Evolutionary conservation across 2,329 filamentous ascomycete genomes (phyloP), one percentile per base, ranked within the genome.

Genomic region (Paraphaeosphaeria minitans): DNA sequence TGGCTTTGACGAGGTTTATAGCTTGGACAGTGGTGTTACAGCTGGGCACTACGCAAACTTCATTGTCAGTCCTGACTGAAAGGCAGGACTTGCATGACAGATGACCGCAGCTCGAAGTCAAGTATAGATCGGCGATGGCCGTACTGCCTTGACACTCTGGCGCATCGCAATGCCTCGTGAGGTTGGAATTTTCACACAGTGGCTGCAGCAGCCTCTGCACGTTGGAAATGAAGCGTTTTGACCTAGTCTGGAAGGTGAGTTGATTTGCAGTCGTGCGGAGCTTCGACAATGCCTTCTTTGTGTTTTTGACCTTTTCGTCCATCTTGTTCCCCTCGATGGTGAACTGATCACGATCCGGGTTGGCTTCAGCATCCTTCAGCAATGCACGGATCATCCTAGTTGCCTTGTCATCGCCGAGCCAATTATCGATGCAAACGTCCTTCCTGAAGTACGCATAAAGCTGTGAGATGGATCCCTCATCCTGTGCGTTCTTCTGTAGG

Each of bases 91-190:
- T 31, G 22, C 74, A 75, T 4, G 64, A 67, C 2, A 61, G 59
- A 41, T 75, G 73, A 2, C 73, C 73, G 37, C 72, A 75, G 13
- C 66, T 60, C 1, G 66, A 60, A 9, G 67, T 56, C 16, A 70
- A n/a, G 29, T 59, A 66, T 0, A 73, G 45, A n/a, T 65, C 39
- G 4, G 51, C 45, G 2, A 62, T 14, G 0, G 53, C 53, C 16
- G 49, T 54, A 3, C 21, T 37, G 3, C 59, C 56, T 2, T 41
- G 24, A 57, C 72, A 75, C 5, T 41, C 1, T 1, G 59, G 48
- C 7, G 66, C 62, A 54, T 63, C 64, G 53, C 73, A 75, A 3
- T 14, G 16, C n/a, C 27, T 35, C 4, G n/a, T 24, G 3, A 16
- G 22, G 21, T 9, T 27, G 6, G 31, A 24, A 2, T 3, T 33